A percentile compares a stretch with the other conserved stretches of the same genome.
Conservation (phyloP, 106 monocot genomes). For the Ottelia alismoides region DNA sequence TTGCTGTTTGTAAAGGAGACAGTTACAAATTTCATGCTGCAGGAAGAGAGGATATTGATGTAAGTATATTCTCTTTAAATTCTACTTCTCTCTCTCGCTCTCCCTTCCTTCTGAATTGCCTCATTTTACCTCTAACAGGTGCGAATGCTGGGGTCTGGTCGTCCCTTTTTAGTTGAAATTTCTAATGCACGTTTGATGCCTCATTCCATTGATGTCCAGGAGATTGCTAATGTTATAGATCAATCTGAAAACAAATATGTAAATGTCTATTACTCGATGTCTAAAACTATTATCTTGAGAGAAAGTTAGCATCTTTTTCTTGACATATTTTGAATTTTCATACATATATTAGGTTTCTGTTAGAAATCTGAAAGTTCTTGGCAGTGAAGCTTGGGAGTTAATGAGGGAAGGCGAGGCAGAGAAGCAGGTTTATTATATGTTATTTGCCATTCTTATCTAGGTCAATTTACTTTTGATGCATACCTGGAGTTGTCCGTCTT, state of each 20-base stretch:
- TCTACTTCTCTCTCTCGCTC: too few species aligned
- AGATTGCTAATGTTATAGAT: constrained; percentile 66
- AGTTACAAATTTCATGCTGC: constrained; percentile 97
- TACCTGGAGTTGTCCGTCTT: too few species aligned
- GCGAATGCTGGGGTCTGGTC: constrained; percentile 94
- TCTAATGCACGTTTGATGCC: constrained; percentile 56
- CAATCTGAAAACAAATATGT: constrained; percentile 55
- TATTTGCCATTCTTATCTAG: too few species aligned
- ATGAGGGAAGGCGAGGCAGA: constrained; percentile 98
- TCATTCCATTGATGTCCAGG: constrained; percentile 33
- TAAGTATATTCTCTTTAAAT: constrained; percentile 12
- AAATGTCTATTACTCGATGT: too few species aligned
- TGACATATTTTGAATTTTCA: too few species aligned
- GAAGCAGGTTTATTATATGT: constrained; percentile 76
- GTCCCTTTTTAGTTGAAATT: constrained; percentile 91
- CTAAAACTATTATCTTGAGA: too few species aligned
- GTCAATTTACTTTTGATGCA: too few species aligned
- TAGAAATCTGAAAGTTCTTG: constrained; percentile 65
- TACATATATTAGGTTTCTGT: constrained; percentile 80
- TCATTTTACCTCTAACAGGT: constrained; percentile 36
- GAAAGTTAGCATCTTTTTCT: too few species aligned
- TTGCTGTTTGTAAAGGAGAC: constrained; percentile 63
- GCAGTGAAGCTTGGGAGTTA: constrained; percentile 67
- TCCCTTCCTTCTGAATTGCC: not conserved
- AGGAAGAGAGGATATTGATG: constrained; percentile 99